phyloP scores from a whole-genome alignment of 2,329 filamentous ascomycete species.

The Hypocrella siamensis region DNA sequence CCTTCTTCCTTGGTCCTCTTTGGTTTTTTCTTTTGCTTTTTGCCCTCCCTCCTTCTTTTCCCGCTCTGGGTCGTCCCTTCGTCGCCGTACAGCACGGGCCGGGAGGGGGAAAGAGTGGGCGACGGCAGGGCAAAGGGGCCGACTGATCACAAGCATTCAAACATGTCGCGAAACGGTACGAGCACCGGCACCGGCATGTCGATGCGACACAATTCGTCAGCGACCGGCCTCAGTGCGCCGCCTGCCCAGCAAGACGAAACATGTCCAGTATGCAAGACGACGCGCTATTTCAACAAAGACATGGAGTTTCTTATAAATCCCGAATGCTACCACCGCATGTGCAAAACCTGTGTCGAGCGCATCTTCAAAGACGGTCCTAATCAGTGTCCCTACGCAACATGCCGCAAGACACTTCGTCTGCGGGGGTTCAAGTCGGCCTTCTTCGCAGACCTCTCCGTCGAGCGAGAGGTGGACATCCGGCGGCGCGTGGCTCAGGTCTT shows the following conservation, averaged over 20 bases:
- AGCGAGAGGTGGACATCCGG: constrained; percentile 87
- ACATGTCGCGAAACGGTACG: constrained; percentile 13
- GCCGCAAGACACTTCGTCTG: constrained; percentile 72
- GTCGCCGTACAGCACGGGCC: too few relatives aligned
- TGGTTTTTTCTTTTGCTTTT: too few relatives aligned
- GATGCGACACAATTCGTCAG: constrained; percentile 11
- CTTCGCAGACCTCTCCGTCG: constrained; percentile 74
- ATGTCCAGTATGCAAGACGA: constrained; percentile 95
- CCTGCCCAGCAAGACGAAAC: constrained; percentile 42
- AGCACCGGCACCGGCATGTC: constrained; percentile 12
- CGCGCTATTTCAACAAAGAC: constrained; percentile 84
- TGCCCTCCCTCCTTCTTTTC: too few relatives aligned
- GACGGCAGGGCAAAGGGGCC: too few relatives aligned
- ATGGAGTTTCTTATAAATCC: constrained; percentile 95
- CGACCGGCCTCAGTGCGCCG: constrained; percentile 4
- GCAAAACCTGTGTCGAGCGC: constrained; percentile 84
- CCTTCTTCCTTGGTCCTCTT: too few relatives aligned
- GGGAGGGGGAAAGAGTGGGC: too few relatives aligned
- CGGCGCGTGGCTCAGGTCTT: constrained; percentile 65
- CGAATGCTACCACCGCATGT: constrained; percentile 99
- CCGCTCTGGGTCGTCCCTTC: too few relatives aligned
- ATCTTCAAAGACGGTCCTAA: constrained; percentile 87
- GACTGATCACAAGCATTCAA: neutral
- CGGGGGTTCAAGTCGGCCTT: constrained; percentile 75
- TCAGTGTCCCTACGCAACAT: constrained; percentile 81